Base-by-base conservation (phyloP, 257 asterid species). In the Salvia rosmarinus region DNA sequence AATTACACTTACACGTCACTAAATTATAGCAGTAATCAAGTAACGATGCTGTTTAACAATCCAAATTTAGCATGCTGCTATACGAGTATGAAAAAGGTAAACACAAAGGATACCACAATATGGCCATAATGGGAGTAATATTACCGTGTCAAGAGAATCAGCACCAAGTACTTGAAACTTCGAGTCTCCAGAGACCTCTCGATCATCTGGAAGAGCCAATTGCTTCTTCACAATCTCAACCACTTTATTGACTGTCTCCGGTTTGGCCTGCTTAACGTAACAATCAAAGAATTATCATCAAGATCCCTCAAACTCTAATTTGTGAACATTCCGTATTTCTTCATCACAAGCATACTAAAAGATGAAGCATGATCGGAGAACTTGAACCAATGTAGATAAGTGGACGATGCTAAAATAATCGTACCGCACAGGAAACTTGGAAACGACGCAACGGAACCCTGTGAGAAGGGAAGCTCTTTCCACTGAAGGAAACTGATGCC, bases 61-160 rank as follows among this genome's bases (percentile, higher is more conserved):
- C 9, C 12, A 6, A 3, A 35, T 20, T 47, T 16, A 17, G 13
- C 40, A 55, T 52, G 16, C 23, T 5, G 64, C 30, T 11, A 32
- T 19, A 30, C 4, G 4, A 20, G 51, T 43, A 64, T 16, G 34
- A 55, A 55, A 5, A 3, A 34, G 68, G 25, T 9, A 17, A 63
- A 44, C 19, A 1, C n/a, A 1, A 28, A 10, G 49, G 11, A 35
- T 4, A 44, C 46, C 2, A 20, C 39, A 71, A 63, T 25, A 81
- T 19, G 34, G 4, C 30, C 13, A 25, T 55, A 51, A 64, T 13
- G 16, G 23, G 14, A 10, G 28, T 57, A 71, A 32, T 14, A 61
- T 49, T 93, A 93, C 97, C 78, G 98, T 93, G 87, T 93, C 98
- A 34, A 90, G 97, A 58, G 98, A 93, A 80, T 93, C 98, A 37